These are phyloP conservation scores for Hemileia vastatrix DNA, from an alignment of 1,284 basidiomycete species.

Conservation along the genomic window DNA sequence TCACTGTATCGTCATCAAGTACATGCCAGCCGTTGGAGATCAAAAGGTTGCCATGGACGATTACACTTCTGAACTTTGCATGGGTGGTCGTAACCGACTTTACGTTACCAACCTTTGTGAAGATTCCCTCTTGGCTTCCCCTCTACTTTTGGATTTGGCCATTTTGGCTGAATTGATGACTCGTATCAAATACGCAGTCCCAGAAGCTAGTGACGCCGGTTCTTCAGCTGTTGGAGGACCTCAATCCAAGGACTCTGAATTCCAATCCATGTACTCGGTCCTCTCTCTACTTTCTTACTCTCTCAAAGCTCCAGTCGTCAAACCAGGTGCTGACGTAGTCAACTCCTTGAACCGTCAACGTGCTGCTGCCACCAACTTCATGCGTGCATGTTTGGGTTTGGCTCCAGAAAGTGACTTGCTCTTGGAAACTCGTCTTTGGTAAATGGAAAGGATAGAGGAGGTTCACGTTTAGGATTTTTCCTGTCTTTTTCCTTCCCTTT, in stretches of 20 bases:
- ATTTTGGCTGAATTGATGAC: conserved; percentile 92
- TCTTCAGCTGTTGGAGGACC: conserved; percentile 49
- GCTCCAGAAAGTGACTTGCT: too few species aligned
- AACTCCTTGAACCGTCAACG: conserved; percentile 92
- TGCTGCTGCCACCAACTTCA: conserved; percentile 82
- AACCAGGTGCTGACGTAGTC: conserved; percentile 86
- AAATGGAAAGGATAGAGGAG: neutral
- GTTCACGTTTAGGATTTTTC: too few species aligned
- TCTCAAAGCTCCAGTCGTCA: conserved; percentile 83
- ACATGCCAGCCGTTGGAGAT: conserved; percentile 81
- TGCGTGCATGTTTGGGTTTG: conserved; percentile 52
- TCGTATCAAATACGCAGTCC: conserved; percentile 68
- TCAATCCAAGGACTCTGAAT: too few species aligned
- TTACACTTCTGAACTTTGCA: conserved; percentile 78
- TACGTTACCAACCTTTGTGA: conserved; percentile 42
- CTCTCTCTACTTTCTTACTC: conserved; percentile 84
- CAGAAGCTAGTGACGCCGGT: conserved; percentile 28
- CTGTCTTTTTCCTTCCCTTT: too few species aligned
- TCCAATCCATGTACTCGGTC: conserved; percentile 72
- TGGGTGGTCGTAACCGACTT: conserved; percentile 51
- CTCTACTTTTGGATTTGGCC: conserved; percentile 83
- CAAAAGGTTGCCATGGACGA: conserved; percentile 96
- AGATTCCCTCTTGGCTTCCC: conserved; percentile 91
- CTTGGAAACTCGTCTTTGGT: conserved; percentile 40
- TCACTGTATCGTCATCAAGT: conserved; percentile 68